Conservation (phyloP, 148 eudicot genomes). For the Fagopyrum homotropicum region DNA sequence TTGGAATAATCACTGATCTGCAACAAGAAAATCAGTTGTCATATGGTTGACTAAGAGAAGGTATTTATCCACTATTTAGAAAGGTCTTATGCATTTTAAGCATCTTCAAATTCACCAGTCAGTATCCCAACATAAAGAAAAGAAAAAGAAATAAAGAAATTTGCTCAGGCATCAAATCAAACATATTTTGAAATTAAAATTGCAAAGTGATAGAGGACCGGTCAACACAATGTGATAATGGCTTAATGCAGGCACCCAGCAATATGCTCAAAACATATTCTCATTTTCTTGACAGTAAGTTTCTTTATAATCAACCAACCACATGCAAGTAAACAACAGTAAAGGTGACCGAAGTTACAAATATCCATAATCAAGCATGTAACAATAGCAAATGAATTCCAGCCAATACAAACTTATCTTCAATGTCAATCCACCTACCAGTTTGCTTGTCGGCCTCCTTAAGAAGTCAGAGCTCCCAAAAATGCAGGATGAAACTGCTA, state of each 20-base stretch:
- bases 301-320: neutral
- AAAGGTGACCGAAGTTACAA: slow-evolving; percentile 1
- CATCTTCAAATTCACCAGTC: neutral
- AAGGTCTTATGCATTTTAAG: neutral
- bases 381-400: neutral
- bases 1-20: slow-evolving; percentile 94
- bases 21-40: slow-evolving; percentile 21
- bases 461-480: slow-evolving; percentile 96
- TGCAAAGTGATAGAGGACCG: neutral
- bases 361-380: slow-evolving; percentile 3
- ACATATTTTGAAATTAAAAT: neutral
- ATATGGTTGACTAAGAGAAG: neutral
- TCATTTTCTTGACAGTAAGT: neutral
- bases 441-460: slow-evolving; percentile 82
- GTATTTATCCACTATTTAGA: neutral
- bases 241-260: neutral
- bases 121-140: neutral
- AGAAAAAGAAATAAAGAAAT: neutral
- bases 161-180: neutral
- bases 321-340: neutral
- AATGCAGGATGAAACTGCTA: slow-evolving; percentile 91
- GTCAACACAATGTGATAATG: neutral
- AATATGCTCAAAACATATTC: neutral
- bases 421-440: slow-evolving; percentile 36
- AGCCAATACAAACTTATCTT: neutral